Evolutionary conservation across 2,329 filamentous ascomycete genomes (phyloP), one percentile per base, ranked within the genome.

Genomic region (Aspergillus calidoustus): DNA sequence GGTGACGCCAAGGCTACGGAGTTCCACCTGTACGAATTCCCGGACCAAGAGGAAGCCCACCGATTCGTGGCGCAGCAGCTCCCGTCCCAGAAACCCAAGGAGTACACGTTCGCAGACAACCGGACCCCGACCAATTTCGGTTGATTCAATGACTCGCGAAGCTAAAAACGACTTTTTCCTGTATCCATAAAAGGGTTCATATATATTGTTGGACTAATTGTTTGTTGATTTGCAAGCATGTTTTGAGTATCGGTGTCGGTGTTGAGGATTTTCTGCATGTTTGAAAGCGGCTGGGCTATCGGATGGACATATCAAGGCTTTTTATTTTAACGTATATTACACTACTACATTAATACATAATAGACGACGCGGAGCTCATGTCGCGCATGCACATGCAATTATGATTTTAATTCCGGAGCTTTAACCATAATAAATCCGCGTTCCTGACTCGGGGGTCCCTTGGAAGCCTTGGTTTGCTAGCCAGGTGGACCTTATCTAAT

Each of bases 1-100:
- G 66, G 66, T 7, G 75, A 78, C 15, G 63, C 73, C 47, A 77
- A 76, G 68, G 69, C 68, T 43, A 73, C 74, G 1, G 77, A 80
- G 64, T 81, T 81, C 63, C 72, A 74, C 60, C 80, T 81, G 54
- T 76, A 79, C 54, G 79, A 81, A 61, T 81, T 79, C 61, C 74
- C 78, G 13, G 73, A 80, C 61, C 79, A 82, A 62, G 75, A 77
- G 58, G 72, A 79, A 64, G 74, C 74, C n/a, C 76, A 80, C 64
- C 75, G 75, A 23, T 77, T 75, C 61, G 72, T 75, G 49, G 74
- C 78, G n/a, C 76, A 81, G 59, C 77, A 80, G 59, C 68, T 81
- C 54, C 67, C 74, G 30, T 73, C 73, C 23, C 77, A 79, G 60
- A 76, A 75, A 66, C 75, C 76, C 7, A 79, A 79, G 67, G 75